These are phyloP conservation scores for Magnusiomyces paraingens DNA, from an alignment of 1,139 yeast species.

Conservation along the genomic window DNA sequence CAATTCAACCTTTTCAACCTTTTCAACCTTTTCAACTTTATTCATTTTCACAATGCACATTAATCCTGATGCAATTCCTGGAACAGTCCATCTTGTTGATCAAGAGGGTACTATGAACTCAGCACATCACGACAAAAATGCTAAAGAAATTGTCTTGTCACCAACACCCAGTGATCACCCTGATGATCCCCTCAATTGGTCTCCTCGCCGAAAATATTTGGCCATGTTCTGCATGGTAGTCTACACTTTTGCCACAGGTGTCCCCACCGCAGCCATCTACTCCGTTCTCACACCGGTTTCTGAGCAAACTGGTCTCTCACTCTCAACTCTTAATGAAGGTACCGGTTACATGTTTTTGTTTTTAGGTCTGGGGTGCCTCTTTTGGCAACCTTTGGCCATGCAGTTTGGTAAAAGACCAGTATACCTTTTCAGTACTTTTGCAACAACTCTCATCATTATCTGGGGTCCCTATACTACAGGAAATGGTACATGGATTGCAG, in stretches of 20 bases:
- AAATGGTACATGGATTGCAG: constrained; percentile 36
- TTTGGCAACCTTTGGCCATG: constrained; percentile 47
- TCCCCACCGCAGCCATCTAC: constrained; percentile 44
- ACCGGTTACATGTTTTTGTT: constrained; percentile 46
- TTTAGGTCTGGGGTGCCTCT: constrained; percentile 44
- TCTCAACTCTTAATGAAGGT: constrained; percentile 43
- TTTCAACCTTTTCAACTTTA: too few species aligned
- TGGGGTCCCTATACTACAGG: constrained; percentile 32
- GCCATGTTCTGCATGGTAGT: constrained; percentile 33
- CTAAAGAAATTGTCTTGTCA: constrained; percentile 35
- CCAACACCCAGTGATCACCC: constrained; percentile 45
- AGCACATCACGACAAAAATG: constrained; percentile 25
- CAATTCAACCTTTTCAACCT: too few species aligned
- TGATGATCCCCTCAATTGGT: constrained; percentile 46
- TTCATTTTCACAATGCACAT: constrained; percentile 12
- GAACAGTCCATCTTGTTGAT: constrained; percentile 56
- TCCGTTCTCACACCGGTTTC: constrained; percentile 42
- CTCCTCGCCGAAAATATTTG: constrained; percentile 34
- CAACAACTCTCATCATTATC: constrained; percentile 27
- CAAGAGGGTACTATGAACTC: constrained; percentile 29
- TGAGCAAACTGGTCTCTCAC: constrained; percentile 36
- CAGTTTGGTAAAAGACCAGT: constrained; percentile 51
- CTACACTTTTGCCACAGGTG: constrained; percentile 41
- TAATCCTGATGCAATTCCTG: constrained; percentile 47
- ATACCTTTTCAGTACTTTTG: constrained; percentile 38